phyloP scores from a whole-genome alignment of 352 stramenopile species.

The Globisporangium parvum region DNA sequence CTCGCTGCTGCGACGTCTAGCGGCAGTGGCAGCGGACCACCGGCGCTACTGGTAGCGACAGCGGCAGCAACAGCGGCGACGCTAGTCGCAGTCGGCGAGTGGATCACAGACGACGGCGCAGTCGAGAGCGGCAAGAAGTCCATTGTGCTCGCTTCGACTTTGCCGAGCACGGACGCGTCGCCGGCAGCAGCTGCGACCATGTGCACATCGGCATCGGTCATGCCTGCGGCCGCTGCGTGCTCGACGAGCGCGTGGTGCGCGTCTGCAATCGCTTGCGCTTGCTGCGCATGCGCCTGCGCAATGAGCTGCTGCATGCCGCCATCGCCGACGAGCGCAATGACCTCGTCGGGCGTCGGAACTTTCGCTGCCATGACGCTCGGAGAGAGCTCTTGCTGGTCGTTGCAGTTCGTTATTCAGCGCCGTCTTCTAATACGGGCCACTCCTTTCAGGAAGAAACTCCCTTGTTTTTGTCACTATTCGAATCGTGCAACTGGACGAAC shows the following conservation, averaged over 20 bases:
- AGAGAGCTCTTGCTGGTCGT: slow-evolving; percentile 1
- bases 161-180: slow-evolving; percentile 3
- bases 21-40: not conserved
- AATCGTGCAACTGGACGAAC: not conserved
- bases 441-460: slow-evolving; percentile 1
- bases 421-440: slow-evolving; percentile 28
- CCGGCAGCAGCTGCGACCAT: slow-evolving; percentile 1
- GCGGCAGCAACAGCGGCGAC: not conserved
- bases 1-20: not conserved
- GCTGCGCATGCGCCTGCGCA: slow-evolving; percentile 44
- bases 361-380: slow-evolving; percentile 28
- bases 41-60: not conserved
- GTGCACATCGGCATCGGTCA: slow-evolving; percentile 6
- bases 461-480: slow-evolving; percentile 1
- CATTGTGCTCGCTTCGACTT: slow-evolving; percentile 10
- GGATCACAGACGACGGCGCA: slow-evolving; percentile 10
- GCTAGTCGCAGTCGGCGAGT: slow-evolving; percentile 1
- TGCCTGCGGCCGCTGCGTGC: slow-evolving; percentile 9
- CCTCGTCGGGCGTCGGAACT: slow-evolving; percentile 42
- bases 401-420: slow-evolving; percentile 23
- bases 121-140: slow-evolving; percentile 27
- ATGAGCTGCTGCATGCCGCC: slow-evolving; percentile 49
- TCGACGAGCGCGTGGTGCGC: slow-evolving; percentile 15
- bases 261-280: slow-evolving; percentile 17
- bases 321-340: slow-evolving; percentile 47